A percentile compares a stretch with the other conserved stretches of the same genome.
These are phyloP conservation scores for Colletotrichum liriopes DNA, from an alignment of 2,329 filamentous ascomycete species.

Conservation along the genomic window DNA sequence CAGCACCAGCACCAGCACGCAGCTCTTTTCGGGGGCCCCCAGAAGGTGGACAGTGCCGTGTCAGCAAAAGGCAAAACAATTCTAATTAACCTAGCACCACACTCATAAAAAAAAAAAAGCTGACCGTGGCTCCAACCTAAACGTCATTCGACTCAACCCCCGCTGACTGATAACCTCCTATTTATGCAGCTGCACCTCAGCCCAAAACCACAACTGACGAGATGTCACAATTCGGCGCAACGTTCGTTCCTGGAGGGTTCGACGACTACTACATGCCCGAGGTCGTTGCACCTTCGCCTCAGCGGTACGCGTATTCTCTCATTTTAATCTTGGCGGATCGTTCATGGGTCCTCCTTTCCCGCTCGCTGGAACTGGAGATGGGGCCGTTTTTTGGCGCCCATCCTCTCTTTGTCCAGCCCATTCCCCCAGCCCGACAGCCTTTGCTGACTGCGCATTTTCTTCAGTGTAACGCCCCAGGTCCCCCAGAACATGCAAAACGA, in stretches of 20 bases:
- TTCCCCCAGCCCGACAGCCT: conserved; percentile 14
- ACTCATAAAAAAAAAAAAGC: conserved; percentile 30
- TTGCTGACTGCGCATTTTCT: conserved; percentile 56
- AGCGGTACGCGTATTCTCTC: conserved; percentile 63
- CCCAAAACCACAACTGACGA: conserved; percentile 55
- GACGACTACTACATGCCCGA: conserved; percentile 76
- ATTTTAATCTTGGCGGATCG: conserved; percentile 40
- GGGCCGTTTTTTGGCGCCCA: conserved; percentile 26
- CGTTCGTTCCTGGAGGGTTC: conserved; percentile 71
- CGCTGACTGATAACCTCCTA: conserved; percentile 45
- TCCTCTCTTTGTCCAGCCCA: conserved; percentile 28
- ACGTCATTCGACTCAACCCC: conserved; percentile 47
- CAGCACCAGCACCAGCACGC: conserved; percentile 11
- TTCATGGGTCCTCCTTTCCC: conserved; percentile 37
- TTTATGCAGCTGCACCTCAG: conserved; percentile 52
- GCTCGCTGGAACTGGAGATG: conserved; percentile 39
- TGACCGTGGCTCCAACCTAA: conserved; percentile 38
- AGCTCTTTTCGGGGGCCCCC: conserved; percentile 15
- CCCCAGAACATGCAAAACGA: conserved; percentile 97
- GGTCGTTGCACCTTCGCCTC: conserved; percentile 70
- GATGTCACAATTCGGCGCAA: conserved; percentile 67
- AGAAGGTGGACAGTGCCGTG: conserved; percentile 23
- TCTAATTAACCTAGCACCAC: conserved; percentile 3
- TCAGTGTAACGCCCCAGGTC: conserved; percentile 93
- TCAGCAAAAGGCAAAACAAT: conserved; percentile 30